A percentile compares a stretch with the other conserved stretches of the same genome.
Evolutionary conservation across 805 yeast genomes (phyloP).

Genomic region (Candida andamanensis): DNA sequence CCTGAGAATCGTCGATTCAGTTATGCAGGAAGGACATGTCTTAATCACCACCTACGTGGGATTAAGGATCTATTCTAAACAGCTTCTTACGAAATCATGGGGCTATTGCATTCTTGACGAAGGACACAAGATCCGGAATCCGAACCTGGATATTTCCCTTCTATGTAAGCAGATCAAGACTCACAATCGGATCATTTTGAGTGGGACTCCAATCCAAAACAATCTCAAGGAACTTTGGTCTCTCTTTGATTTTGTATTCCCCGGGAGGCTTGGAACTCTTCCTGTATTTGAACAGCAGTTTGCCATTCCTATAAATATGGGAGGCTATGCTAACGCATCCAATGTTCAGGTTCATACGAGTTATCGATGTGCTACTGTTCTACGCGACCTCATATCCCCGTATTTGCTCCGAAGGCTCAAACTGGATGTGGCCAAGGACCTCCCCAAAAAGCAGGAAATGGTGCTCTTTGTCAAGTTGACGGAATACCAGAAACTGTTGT

Average conservation of each 20-base stretch:
- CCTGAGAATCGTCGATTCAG: conserved; percentile 47
- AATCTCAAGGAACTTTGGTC: conserved; percentile 92
- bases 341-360: conserved; percentile 96
- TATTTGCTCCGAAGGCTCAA: conserved; percentile 83
- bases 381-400: conserved; percentile 85
- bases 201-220: conserved; percentile 97
- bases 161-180: conserved; percentile 82
- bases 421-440: conserved; percentile 89
- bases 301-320: conserved; percentile 86
- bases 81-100: conserved; percentile 69
- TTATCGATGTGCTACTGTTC: conserved; percentile 88
- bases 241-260: conserved; percentile 88
- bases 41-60: conserved; percentile 91
- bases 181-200: conserved; percentile 76
- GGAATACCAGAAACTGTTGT: conserved; percentile 64
- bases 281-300: conserved; percentile 94
- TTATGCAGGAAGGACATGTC: conserved; percentile 70
- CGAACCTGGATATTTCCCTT: conserved; percentile 82
- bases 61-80: conserved; percentile 58
- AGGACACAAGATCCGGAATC: conserved; percentile 95
- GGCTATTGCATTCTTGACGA: conserved; percentile 90
- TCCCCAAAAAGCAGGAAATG: conserved; percentile 91
- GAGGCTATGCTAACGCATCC: conserved; percentile 98
- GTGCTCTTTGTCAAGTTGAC: conserved; percentile 90
- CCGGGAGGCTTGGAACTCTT: conserved; percentile 89